Conservation (phyloP, 805 yeast species). For the Kodamaea lidongshanica region DNA sequence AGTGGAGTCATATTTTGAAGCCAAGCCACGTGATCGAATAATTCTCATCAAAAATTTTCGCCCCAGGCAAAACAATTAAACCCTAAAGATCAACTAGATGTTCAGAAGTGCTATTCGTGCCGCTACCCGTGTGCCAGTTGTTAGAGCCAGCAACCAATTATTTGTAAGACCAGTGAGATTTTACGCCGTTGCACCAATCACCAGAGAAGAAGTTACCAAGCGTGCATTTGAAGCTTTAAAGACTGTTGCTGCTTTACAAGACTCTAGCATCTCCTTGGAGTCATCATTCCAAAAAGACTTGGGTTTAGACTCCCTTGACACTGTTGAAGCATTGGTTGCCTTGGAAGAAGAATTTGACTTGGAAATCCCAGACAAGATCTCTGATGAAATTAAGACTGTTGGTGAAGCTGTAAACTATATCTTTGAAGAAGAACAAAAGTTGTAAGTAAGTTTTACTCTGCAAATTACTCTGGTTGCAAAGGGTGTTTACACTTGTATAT, state of each 20-base stretch:
- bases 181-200: conserved; percentile 60
- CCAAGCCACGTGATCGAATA: too few species aligned
- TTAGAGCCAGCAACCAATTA: conserved; percentile 21
- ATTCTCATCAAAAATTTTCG: too few species aligned
- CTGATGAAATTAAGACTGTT: conserved; percentile 89
- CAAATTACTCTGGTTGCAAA: too few species aligned
- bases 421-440: conserved; percentile 51
- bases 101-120: conserved; percentile 49
- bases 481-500: too few species aligned
- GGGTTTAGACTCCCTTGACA: conserved; percentile 89
- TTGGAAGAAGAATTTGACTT: conserved; percentile 85
- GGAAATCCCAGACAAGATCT: conserved; percentile 82
- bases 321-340: conserved; percentile 93
- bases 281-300: conserved; percentile 63
- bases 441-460: conserved; percentile 21
- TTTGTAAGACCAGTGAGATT: conserved; percentile 34
- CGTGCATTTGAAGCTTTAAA: conserved; percentile 79
- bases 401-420: conserved; percentile 90
- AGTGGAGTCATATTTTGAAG: too few species aligned
- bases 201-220: conserved; percentile 72
- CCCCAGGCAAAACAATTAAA: too few species aligned
- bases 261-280: conserved; percentile 35
- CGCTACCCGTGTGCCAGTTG: conserved; percentile 24
- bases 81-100: too few species aligned
- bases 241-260: conserved; percentile 43